Base-by-base conservation (phyloP, 495 filamentous ascomycete genomes). In the Aspergillus incahuasiensis region DNA sequence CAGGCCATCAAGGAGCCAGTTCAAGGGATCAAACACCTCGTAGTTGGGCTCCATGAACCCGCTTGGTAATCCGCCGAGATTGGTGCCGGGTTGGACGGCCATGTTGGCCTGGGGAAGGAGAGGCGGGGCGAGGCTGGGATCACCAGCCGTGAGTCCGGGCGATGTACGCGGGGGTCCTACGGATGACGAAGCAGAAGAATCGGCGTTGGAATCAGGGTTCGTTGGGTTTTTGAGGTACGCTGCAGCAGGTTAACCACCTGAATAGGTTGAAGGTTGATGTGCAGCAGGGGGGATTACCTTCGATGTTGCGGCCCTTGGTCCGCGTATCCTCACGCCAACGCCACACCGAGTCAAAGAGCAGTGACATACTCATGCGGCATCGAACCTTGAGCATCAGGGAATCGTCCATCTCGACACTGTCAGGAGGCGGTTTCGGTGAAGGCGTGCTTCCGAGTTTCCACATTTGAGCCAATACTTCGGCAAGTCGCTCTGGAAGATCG, bases 331-430 rank as follows among this genome's bases (percentile, higher is more conserved):
- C 90, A 54, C 91, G 79, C 91, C 91, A 97, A 51, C 90, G 84
- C 90, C 90, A 95, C 21, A 95, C 90, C 4, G 87, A 90, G 71
- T 97, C 91, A 66, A 87, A 96, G 2, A 97, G 87, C 6, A 95
- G 76, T 60, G 88, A 92, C 87, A 97, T 92, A 68, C 90, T 95
- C 82, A 92, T 91, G 9, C 91, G 82, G 63, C 89, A 94, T 52
- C 89, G 82, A 5, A 96, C 89, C 68, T 90, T 92, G 15, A 97
- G 75, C 70, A 91, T 85, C 46, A 97, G 66, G 34, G 74, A 77
- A 50, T 88, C 87, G 64, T 95, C 90, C 12, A 82, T 74, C 39
- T 77, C 71, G 44, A 66, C 19, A 42, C 60, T 66, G 46, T 61
- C 63, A 13, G 61, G 58, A 56, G 61, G 55, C 74, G 54, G 56